Conservation (phyloP, 2,329 filamentous ascomycete species). For the Colletotrichum eleusines region DNA sequence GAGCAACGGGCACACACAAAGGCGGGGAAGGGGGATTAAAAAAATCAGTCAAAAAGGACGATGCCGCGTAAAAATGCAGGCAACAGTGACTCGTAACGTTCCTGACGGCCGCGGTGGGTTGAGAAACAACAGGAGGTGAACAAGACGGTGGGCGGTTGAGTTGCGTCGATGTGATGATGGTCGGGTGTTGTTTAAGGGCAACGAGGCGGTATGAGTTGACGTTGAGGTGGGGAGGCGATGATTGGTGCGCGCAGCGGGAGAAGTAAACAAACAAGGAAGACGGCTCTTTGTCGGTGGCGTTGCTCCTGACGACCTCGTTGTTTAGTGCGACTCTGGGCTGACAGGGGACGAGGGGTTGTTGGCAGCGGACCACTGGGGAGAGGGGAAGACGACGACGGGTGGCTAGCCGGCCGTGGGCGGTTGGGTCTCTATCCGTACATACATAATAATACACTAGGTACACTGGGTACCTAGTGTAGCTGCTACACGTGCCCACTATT, state of each 20-base stretch:
- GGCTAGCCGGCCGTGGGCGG: slow-evolving; percentile 15
- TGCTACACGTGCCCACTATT: slow-evolving; percentile 40
- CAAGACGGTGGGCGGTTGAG: slow-evolving; percentile 15
- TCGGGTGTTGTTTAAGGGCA: slow-evolving; percentile 44
- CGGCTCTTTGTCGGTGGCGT: slow-evolving; percentile 41
- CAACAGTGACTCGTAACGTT: slow-evolving; percentile 37
- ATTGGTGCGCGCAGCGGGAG: slow-evolving; percentile 41
- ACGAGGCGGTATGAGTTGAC: slow-evolving; percentile 28
- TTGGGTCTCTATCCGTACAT: background rate
- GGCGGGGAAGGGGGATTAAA: slow-evolving; percentile 22
- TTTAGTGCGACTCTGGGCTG: slow-evolving; percentile 31
- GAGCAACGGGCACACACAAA: slow-evolving; percentile 24
- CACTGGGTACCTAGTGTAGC: too few species aligned
- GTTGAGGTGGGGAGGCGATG: slow-evolving; percentile 40
- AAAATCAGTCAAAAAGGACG: slow-evolving; percentile 28
- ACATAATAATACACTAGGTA: too few species aligned
- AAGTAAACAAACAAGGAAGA: slow-evolving; percentile 44
- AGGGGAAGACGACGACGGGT: slow-evolving; percentile 1
- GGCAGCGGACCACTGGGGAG: slow-evolving; percentile 17
- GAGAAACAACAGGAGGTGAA: slow-evolving; percentile 36
- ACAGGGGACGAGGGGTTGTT: slow-evolving; percentile 33
- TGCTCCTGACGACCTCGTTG: slow-evolving; percentile 41
- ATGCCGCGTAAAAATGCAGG: slow-evolving; percentile 32
- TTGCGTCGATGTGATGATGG: slow-evolving; percentile 37
- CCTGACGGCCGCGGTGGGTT: slow-evolving; percentile 40